Evolutionary conservation across 768 basidiomycete genomes (phyloP).

Genomic region (Neoboletus magnificus): DNA sequence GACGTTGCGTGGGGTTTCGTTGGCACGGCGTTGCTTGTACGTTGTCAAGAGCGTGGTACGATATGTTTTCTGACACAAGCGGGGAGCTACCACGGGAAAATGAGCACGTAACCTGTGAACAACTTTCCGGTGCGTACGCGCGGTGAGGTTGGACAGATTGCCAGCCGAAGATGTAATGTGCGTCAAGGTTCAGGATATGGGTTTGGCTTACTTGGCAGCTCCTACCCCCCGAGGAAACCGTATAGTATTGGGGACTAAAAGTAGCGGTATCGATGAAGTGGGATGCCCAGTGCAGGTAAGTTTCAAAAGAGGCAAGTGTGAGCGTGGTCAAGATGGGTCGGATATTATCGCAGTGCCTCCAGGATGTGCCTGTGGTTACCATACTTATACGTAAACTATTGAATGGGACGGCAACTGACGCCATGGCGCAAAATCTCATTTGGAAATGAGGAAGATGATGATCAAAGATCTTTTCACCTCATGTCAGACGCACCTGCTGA

Average conservation of each 20-base stretch:
- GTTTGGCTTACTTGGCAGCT: slow-evolving; percentile 6
- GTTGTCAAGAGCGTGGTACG: background rate
- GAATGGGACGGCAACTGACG: slow-evolving; percentile 28
- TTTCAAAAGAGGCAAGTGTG: slow-evolving; percentile 20
- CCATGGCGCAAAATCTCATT: slow-evolving; percentile 20
- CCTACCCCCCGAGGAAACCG: slow-evolving; percentile 15
- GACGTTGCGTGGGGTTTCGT: background rate
- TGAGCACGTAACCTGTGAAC: slow-evolving; percentile 21
- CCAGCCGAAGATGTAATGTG: slow-evolving; percentile 12
- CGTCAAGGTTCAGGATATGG: slow-evolving; percentile 12
- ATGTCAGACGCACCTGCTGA: slow-evolving; percentile 32
- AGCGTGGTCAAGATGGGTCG: slow-evolving; percentile 26
- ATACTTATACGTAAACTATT: slow-evolving; percentile 24
- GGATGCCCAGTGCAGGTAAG: slow-evolving; percentile 12
- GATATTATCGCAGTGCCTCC: slow-evolving; percentile 30
- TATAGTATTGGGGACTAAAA: slow-evolving; percentile 15
- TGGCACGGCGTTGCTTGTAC: background rate
- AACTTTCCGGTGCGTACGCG: background rate
- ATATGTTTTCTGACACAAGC: background rate
- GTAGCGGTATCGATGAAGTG: slow-evolving; percentile 23
- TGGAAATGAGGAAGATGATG: slow-evolving; percentile 23
- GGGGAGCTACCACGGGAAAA: slow-evolving; percentile 14
- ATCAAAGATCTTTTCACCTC: slow-evolving; percentile 33
- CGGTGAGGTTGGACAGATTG: slow-evolving; percentile 8
- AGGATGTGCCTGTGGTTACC: slow-evolving; percentile 25